Percentiles rank a stretch among this genome's conserved stretches.
These are phyloP conservation scores for Termitomyces heimii DNA, from an alignment of 768 basidiomycete genomes.

Conservation along the genomic window DNA sequence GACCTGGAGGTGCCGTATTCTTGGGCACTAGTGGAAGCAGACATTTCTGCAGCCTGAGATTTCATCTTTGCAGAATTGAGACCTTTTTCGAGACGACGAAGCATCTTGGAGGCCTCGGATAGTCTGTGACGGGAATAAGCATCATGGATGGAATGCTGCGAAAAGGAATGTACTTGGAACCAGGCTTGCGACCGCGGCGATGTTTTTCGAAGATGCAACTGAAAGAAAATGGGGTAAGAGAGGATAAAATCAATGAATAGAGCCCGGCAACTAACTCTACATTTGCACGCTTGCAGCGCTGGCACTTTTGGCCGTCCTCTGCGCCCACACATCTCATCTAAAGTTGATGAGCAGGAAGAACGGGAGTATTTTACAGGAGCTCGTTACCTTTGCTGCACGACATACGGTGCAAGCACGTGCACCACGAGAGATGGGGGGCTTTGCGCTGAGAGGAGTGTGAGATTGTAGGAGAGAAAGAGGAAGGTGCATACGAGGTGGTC, in stretches of 20 bases:
- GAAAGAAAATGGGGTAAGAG: conserved; percentile 1
- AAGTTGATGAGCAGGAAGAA: conserved; percentile 13
- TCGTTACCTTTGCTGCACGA: conserved; percentile 68
- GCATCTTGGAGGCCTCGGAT: conserved; percentile 87
- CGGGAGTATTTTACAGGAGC: not conserved
- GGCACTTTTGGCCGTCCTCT: conserved; percentile 79
- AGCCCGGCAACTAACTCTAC: conserved; percentile 48
- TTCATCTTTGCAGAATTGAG: conserved; percentile 74
- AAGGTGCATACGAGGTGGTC: conserved; percentile 21
- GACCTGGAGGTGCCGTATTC: conserved; percentile 17
- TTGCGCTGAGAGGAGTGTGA: conserved; percentile 20
- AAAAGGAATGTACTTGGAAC: conserved; percentile 63
- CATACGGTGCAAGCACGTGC: conserved; percentile 79
- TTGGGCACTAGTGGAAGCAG: conserved; percentile 24
- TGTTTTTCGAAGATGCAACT: conserved; percentile 89
- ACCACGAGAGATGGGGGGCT: conserved; percentile 46
- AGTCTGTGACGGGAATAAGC: conserved; percentile 38
- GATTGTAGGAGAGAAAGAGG: not conserved
- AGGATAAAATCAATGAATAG: conserved; percentile 4
- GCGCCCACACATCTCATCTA: conserved; percentile 93
- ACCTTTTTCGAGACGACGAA: conserved; percentile 80
- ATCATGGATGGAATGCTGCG: conserved; percentile 6
- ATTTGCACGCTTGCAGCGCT: conserved; percentile 78
- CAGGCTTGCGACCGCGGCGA: conserved; percentile 81
- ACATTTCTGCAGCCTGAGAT: conserved; percentile 38